Conservation (phyloP, 371 early-diverging fungal species). For the Haplosporangium sp. region DNA sequence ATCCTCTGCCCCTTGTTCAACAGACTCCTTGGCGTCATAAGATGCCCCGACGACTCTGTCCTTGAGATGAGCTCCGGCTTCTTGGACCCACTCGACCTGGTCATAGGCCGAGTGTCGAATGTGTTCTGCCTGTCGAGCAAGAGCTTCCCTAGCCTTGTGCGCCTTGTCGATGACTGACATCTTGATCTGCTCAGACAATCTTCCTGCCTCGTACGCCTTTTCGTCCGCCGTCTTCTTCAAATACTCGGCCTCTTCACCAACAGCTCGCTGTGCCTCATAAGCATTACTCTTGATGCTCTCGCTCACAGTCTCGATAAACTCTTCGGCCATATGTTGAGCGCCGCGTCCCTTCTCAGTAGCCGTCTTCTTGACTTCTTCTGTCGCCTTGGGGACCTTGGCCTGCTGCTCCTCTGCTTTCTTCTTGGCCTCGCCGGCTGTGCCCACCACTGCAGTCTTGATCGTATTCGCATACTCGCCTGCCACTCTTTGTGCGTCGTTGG, state of each 20-base stretch:
- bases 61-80: conserved; percentile 15
- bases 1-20: conserved; percentile 21
- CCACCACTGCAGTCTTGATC: conserved; percentile 12
- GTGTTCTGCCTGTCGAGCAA: conserved; percentile 19
- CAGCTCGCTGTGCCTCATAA: conserved; percentile 23
- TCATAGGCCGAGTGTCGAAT: conserved; percentile 18
- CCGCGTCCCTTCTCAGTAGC: conserved; percentile 17
- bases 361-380: neutral
- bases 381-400: no score
- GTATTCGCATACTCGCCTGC: conserved; percentile 15
- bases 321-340: conserved; percentile 24
- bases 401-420: conserved; percentile 6
- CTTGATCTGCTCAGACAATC: conserved; percentile 33
- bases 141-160: conserved; percentile 31
- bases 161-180: conserved; percentile 35
- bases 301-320: conserved; percentile 13
- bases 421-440: conserved; percentile 6
- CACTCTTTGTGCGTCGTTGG: conserved; percentile 11
- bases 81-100: conserved; percentile 14
- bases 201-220: conserved; percentile 23
- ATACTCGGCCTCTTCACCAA: conserved; percentile 24
- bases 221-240: conserved; percentile 27
- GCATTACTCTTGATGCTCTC: conserved; percentile 24
- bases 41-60: conserved; percentile 3
- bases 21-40: conserved; percentile 14